phyloP scores from a whole-genome alignment of 805 yeast species.

The Monosporozyma servazzii region DNA sequence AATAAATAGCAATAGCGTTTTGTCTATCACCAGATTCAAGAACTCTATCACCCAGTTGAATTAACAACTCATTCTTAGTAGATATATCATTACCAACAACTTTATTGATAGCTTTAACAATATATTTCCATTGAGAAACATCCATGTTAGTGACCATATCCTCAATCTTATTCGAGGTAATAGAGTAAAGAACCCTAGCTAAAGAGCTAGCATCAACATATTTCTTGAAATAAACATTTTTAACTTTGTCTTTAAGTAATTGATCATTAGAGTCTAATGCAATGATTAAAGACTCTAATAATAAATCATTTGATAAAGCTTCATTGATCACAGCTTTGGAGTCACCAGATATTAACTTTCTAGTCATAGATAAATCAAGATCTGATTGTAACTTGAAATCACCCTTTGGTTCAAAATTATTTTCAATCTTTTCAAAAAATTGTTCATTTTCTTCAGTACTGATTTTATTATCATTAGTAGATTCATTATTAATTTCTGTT shows the following conservation, averaged over 20 bases:
- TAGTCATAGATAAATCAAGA: slow-evolving; percentile 37
- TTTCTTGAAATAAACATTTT: slow-evolving; percentile 58
- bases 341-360: slow-evolving; percentile 52
- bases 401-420: slow-evolving; percentile 42
- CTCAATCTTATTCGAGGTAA: slow-evolving; percentile 42
- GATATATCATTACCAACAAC: slow-evolving; percentile 37
- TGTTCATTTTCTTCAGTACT: slow-evolving; percentile 28
- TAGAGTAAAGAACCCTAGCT: slow-evolving; percentile 66
- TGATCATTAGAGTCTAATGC: slow-evolving; percentile 59
- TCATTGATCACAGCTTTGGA: slow-evolving; percentile 56
- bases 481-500: not conserved
- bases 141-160: slow-evolving; percentile 76
- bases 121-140: slow-evolving; percentile 72
- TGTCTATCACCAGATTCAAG: slow-evolving; percentile 47
- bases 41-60: slow-evolving; percentile 72
- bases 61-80: slow-evolving; percentile 46
- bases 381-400: slow-evolving; percentile 40
- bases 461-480: not conserved
- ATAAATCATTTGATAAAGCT: slow-evolving; percentile 52
- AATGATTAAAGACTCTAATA: slow-evolving; percentile 74
- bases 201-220: slow-evolving; percentile 41
- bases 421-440: slow-evolving; percentile 31
- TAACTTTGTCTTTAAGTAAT: slow-evolving; percentile 54
- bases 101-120: slow-evolving; percentile 60
- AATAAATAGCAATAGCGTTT: slow-evolving; percentile 66